A percentile compares a stretch with the other conserved stretches of the same genome.
phyloP scores from a whole-genome alignment of 1,284 basidiomycete species.

The Anthracocystis setariae region DNA sequence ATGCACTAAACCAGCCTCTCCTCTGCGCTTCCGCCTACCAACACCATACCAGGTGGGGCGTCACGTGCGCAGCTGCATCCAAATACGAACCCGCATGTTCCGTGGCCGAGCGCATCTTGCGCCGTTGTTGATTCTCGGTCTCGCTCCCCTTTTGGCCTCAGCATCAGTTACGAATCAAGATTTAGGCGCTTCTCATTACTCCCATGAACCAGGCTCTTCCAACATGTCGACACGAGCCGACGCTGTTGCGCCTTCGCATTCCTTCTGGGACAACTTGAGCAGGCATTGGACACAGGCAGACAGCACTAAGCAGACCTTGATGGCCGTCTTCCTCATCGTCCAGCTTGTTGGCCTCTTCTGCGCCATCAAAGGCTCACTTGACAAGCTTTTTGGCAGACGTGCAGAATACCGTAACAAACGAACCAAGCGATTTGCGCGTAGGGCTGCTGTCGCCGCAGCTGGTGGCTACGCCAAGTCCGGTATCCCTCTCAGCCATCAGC shows the following conservation, averaged over 20 bases:
- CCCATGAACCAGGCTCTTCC: not conserved
- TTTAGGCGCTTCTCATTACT: not conserved
- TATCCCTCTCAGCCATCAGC: constrained; percentile 45
- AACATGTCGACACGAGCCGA: constrained; percentile 10
- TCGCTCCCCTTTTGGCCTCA: not conserved
- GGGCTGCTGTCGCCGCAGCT: constrained; percentile 41
- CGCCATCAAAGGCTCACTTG: constrained; percentile 42
- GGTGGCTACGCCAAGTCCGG: constrained; percentile 32
- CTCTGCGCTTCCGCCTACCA: constrained; percentile 6
- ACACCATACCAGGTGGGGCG: constrained; percentile 15
- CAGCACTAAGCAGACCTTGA: constrained; percentile 48
- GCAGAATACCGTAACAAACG: constrained; percentile 46
- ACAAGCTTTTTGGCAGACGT: constrained; percentile 43
- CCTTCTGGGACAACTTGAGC: constrained; percentile 33
- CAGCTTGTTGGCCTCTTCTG: constrained; percentile 33
- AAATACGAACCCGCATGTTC: not conserved
- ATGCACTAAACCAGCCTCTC: constrained; percentile 8
- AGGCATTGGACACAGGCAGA: constrained; percentile 44
- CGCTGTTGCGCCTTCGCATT: constrained; percentile 3
- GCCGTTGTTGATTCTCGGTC: constrained; percentile 4
- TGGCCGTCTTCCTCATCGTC: constrained; percentile 42
- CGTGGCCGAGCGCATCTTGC: not conserved
- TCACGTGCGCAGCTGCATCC: constrained; percentile 5
- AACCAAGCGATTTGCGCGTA: constrained; percentile 38
- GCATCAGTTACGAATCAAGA: constrained; percentile 7